A percentile compares a stretch with the other conserved stretches of the same genome.
phyloP scores from a whole-genome alignment of 805 yeast genomes.

The Wickerhamiella allomyrinae region DNA sequence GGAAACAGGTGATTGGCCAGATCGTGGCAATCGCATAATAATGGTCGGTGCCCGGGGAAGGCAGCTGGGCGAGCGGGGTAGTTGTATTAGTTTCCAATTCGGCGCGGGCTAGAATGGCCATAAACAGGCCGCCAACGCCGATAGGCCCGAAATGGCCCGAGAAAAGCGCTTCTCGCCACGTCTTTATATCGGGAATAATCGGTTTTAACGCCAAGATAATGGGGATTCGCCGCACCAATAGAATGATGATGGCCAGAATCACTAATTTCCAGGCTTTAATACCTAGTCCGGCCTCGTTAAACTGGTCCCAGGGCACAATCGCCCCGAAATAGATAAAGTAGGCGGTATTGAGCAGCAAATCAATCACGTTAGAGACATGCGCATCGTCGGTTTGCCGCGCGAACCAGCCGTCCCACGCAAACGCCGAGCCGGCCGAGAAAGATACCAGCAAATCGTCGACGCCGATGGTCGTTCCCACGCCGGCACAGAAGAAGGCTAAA shows the following conservation, averaged over 20 bases:
- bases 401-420: constrained; percentile 89
- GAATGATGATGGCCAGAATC: constrained; percentile 55
- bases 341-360: constrained; percentile 64
- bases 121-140: constrained; percentile 87
- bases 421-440: constrained; percentile 87
- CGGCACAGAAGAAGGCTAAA: constrained; percentile 72
- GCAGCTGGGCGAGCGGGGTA: constrained; percentile 41
- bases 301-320: constrained; percentile 75
- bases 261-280: constrained; percentile 67
- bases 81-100: constrained; percentile 47
- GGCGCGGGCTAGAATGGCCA: constrained; percentile 63
- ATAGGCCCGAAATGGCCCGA: constrained; percentile 95
- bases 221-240: constrained; percentile 69
- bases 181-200: constrained; percentile 69
- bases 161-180: constrained; percentile 88
- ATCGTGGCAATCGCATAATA: constrained; percentile 46
- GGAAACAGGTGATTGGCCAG: constrained; percentile 76
- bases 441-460: constrained; percentile 80
- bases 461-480: constrained; percentile 76
- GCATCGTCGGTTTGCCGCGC: constrained; percentile 69
- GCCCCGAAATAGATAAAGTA: constrained; percentile 86
- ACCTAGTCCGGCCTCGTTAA: constrained; percentile 47
- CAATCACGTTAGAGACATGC: constrained; percentile 83
- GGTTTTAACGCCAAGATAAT: constrained; percentile 64
- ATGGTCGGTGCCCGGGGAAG: constrained; percentile 35